Percentiles rank a stretch among this genome's conserved stretches.
Conservation (phyloP, 345 rosid genomes). For the Euphorbia pulcherrima region DNA sequence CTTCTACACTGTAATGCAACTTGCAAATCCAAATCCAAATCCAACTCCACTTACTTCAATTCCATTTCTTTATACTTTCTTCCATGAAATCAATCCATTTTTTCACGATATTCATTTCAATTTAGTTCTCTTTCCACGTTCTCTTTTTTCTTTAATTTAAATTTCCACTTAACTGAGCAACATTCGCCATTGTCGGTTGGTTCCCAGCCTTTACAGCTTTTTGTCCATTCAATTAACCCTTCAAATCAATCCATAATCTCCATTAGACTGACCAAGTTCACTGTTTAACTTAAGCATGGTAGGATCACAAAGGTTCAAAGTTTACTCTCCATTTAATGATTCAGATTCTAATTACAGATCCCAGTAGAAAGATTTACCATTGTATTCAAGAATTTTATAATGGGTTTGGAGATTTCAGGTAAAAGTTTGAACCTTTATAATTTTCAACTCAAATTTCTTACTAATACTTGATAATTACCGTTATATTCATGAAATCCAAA, state of each 20-base stretch:
- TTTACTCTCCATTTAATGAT: neutral
- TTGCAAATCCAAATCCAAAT: neutral
- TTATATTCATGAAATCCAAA: neutral
- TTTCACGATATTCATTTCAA: slow-evolving; percentile 5
- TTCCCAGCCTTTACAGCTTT: slow-evolving; percentile 20
- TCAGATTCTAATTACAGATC: neutral
- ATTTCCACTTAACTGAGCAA: slow-evolving; percentile 12
- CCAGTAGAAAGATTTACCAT: no score
- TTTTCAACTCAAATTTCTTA: no score
- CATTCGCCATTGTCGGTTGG: slow-evolving; percentile 41
- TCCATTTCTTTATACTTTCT: neutral
- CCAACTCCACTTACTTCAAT: neutral
- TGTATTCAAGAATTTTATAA: no score
- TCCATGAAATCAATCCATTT: neutral
- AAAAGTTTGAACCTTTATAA: no score
- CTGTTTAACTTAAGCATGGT: neutral
- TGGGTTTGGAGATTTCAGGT: no score
- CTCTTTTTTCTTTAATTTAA: slow-evolving; percentile 5
- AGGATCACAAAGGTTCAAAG: neutral
- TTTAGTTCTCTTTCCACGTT: slow-evolving; percentile 6
- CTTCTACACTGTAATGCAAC: no score
- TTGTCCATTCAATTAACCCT: slow-evolving; percentile 27
- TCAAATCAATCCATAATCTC: slow-evolving; percentile 30
- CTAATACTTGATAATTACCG: neutral
- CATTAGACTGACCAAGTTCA: slow-evolving; percentile 13